Evolutionary conservation across 1,139 yeast genomes (phyloP).

Genomic region (Debaryomyces sp.): DNA sequence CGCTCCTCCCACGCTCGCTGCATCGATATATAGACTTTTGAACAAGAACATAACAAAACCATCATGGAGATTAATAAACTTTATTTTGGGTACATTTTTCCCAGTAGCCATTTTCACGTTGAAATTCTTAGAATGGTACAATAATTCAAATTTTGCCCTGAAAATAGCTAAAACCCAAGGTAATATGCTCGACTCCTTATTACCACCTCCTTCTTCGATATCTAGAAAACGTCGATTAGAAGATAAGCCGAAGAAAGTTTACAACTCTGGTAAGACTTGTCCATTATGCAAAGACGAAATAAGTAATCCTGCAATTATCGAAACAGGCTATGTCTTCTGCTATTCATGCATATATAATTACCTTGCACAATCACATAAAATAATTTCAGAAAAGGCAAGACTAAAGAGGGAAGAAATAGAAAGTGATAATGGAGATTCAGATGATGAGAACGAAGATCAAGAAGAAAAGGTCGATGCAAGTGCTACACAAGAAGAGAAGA

Average conservation of each 20-base stretch:
- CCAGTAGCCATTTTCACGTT: slow-evolving; percentile 84
- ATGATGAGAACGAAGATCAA: slow-evolving; percentile 18
- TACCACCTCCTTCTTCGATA: slow-evolving; percentile 56
- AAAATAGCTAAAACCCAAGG: slow-evolving; percentile 59
- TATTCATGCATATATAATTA: slow-evolving; percentile 81
- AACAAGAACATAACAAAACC: slow-evolving; percentile 41
- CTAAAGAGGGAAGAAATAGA: slow-evolving; percentile 15
- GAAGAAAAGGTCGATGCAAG: slow-evolving; percentile 9
- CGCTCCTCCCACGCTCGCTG: slow-evolving; percentile 56
- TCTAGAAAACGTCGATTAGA: slow-evolving; percentile 14
- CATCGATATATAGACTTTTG: slow-evolving; percentile 36
- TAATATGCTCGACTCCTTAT: slow-evolving; percentile 48
- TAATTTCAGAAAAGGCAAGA: slow-evolving; percentile 26
- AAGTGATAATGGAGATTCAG: slow-evolving; percentile 21
- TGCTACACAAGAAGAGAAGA: slow-evolving; percentile 18
- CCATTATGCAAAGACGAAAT: slow-evolving; percentile 72
- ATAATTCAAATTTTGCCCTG: slow-evolving; percentile 71
- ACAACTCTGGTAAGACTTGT: slow-evolving; percentile 50
- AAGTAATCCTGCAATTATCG: slow-evolving; percentile 82
- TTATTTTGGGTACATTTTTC: slow-evolving; percentile 58
- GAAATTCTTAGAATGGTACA: slow-evolving; percentile 96
- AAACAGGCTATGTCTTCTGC: slow-evolving; percentile 90
- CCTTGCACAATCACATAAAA: slow-evolving; percentile 51
- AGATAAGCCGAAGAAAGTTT: slow-evolving; percentile 18
- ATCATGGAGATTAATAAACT: slow-evolving; percentile 37